Evolutionary conservation across 768 basidiomycete species (phyloP).

Genomic region (Hypholoma sublateritium): DNA sequence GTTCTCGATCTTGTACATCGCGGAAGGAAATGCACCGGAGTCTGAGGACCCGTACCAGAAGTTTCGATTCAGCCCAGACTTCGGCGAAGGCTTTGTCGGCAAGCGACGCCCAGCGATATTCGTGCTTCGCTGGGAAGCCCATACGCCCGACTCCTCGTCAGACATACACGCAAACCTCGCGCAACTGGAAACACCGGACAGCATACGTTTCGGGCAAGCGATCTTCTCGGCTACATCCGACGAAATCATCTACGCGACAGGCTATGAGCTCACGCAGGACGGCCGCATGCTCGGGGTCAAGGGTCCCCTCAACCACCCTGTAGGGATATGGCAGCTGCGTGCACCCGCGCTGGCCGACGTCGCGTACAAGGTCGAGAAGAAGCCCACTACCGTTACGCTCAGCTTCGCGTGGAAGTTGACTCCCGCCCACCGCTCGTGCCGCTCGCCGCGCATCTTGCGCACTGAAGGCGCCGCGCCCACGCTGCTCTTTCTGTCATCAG

Average conservation of each 20-base stretch:
- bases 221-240: constrained; percentile 44
- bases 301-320: constrained; percentile 58
- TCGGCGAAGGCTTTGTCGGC: constrained; percentile 61
- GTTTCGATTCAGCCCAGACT: constrained; percentile 56
- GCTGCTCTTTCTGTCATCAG: constrained; percentile 53
- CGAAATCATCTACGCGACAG: constrained; percentile 52
- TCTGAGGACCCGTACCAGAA: constrained; percentile 34
- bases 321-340: constrained; percentile 55
- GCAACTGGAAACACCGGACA: constrained; percentile 14
- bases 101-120: constrained; percentile 55
- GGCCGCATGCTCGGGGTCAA: constrained; percentile 59
- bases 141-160: constrained; percentile 1
- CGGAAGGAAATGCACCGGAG: constrained; percentile 46
- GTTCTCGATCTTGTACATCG: constrained; percentile 54
- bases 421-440: constrained; percentile 43
- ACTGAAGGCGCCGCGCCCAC: constrained; percentile 15
- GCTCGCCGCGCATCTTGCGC: constrained; percentile 55
- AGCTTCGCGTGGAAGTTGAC: too few species aligned
- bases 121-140: constrained; percentile 46
- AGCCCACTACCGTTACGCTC: constrained; percentile 17
- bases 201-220: constrained; percentile 54
- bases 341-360: constrained; percentile 4
- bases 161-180: constrained; percentile 6
- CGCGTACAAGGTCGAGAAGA: constrained; percentile 6
- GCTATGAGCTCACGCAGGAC: constrained; percentile 59